Evolutionary conservation across 768 basidiomycete species (phyloP).

Genomic region (Calocybe cyanea): DNA sequence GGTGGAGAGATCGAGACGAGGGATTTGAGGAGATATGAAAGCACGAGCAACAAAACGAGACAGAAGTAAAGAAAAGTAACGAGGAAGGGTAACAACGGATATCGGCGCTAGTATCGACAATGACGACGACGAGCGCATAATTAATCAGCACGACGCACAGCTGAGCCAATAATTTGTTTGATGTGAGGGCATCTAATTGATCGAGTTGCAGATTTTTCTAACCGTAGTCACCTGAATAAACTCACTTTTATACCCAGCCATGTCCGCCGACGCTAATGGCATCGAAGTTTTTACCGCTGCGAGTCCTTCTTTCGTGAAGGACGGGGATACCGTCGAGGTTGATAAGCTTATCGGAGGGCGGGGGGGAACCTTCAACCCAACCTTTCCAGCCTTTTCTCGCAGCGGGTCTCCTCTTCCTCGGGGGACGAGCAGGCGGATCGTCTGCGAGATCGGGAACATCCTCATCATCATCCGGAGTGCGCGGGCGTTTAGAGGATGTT

Average conservation of each 20-base stretch:
- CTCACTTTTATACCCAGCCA: constrained; percentile 67
- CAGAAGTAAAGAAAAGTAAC: constrained; percentile 2
- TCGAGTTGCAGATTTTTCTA: constrained; percentile 39
- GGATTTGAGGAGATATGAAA: constrained; percentile 8
- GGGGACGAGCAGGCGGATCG: constrained; percentile 22
- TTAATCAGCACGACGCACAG: constrained; percentile 3
- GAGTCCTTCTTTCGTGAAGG: constrained; percentile 70
- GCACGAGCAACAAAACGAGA: constrained; percentile 9
- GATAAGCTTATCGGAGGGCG: constrained; percentile 76
- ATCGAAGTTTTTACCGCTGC: constrained; percentile 84
- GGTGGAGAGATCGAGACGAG: constrained; percentile 1
- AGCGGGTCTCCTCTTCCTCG: constrained; percentile 58
- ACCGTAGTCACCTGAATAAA: constrained; percentile 39
- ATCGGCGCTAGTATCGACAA: neutral
- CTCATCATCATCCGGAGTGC: constrained; percentile 66
- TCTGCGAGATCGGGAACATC: constrained; percentile 26
- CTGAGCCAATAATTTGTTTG: constrained; percentile 22
- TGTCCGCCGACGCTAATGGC: constrained; percentile 76
- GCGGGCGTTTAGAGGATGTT: constrained; percentile 77
- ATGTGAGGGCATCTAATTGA: constrained; percentile 18
- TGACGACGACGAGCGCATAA: constrained; percentile 14
- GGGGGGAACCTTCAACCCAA: constrained; percentile 84
- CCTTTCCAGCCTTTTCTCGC: constrained; percentile 88
- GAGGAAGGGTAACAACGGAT: neutral
- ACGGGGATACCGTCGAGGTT: constrained; percentile 72